A percentile compares a stretch with the other conserved stretches of the same genome.
Conservation (phyloP, 345 rosid genomes). For the Boechera stricta region DNA sequence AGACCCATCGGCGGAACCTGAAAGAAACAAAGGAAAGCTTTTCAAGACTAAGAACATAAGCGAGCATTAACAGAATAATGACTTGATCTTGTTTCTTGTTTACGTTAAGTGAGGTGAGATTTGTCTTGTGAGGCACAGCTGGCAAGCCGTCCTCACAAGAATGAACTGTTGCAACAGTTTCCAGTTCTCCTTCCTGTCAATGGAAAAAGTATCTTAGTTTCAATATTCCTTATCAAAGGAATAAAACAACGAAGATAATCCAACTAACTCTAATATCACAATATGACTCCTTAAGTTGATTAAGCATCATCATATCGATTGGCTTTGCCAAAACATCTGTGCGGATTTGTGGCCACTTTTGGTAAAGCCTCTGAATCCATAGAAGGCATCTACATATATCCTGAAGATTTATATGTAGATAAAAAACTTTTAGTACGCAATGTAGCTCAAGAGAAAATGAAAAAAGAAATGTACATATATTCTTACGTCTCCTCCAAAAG, state of each 20-base stretch:
- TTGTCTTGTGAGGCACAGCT: conserved; percentile 79
- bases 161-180: conserved; percentile 68
- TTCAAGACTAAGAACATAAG: conserved; percentile 4
- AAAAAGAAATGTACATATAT: conserved; percentile 36
- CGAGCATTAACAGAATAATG: background rate
- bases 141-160: conserved; percentile 78
- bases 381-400: conserved; percentile 96
- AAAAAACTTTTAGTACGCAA: conserved; percentile 16
- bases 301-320: conserved; percentile 82
- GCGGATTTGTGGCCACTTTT: conserved; percentile 87
- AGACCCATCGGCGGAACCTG: conserved; percentile 98
- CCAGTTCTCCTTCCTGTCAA: conserved; percentile 78
- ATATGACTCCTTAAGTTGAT: conserved; percentile 74
- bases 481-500: conserved; percentile 94
- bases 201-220: conserved; percentile 12
- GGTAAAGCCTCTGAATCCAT: conserved; percentile 96
- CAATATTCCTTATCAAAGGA: conserved; percentile 27
- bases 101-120: conserved; percentile 87
- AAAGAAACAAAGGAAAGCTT: conserved; percentile 19
- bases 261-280: conserved; percentile 76
- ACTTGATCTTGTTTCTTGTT: background rate
- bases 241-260: background rate
- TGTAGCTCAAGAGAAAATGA: conserved; percentile 30
- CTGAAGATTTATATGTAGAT: conserved; percentile 47
- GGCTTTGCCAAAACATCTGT: conserved; percentile 83